Conservation (phyloP, 257 asterid species). For the Sherardia arvensis region DNA sequence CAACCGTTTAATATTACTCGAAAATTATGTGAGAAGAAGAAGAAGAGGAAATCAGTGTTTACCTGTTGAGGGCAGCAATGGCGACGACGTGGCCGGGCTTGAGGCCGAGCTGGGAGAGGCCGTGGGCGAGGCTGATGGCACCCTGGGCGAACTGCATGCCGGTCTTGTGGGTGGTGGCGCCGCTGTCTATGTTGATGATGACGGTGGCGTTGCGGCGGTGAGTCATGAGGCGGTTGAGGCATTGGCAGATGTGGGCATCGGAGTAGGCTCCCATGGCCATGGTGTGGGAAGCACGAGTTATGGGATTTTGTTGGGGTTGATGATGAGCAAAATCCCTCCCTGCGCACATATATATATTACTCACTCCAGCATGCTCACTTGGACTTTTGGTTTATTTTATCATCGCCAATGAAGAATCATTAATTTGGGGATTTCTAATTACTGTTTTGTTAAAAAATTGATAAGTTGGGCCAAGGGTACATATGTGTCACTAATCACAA, state of each 20-base stretch:
- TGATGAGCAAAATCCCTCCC: not conserved
- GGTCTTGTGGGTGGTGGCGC: slow-evolving; percentile 36
- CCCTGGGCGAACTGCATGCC: slow-evolving; percentile 71
- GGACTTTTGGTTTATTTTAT: not conserved
- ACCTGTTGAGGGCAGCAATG: slow-evolving; percentile 85
- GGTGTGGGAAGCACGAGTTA: not conserved
- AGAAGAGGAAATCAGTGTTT: not conserved
- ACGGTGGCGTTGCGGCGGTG: slow-evolving; percentile 44
- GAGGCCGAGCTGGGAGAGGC: slow-evolving; percentile 59
- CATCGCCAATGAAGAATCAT: not conserved
- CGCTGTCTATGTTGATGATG: slow-evolving; percentile 22
- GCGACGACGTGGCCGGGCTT: slow-evolving; percentile 78
- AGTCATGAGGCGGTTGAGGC: slow-evolving; percentile 58
- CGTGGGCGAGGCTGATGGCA: slow-evolving; percentile 43
- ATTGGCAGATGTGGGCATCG: slow-evolving; percentile 78
- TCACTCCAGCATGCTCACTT: not conserved
- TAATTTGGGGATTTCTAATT: not conserved
- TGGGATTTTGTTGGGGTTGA: not conserved
- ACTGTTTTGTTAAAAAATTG: no score
- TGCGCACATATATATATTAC: not conserved
- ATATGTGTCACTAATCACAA: not conserved
- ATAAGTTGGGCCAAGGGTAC: not conserved
- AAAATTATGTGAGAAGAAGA: no score
- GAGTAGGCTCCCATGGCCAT: slow-evolving; percentile 34
- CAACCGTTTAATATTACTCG: no score